Evolutionary conservation across 2,329 filamentous ascomycete species (phyloP).

Genomic region (Piedraia hortae): DNA sequence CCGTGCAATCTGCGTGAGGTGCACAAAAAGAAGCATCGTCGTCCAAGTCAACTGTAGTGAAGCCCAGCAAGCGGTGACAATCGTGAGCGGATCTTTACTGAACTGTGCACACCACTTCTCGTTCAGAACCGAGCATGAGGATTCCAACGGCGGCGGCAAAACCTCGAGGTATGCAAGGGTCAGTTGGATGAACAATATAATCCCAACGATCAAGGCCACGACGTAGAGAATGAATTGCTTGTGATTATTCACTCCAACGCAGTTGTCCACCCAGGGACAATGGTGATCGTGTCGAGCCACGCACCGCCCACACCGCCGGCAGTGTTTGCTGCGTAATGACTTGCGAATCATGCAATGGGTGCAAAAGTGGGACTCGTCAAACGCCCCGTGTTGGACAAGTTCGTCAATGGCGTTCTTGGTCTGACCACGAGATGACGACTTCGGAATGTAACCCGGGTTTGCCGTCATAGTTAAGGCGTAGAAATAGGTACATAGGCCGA

Average conservation of each 20-base stretch:
- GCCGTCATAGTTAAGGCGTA: constrained; percentile 63
- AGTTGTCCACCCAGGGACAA: constrained; percentile 95
- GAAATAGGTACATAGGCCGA: constrained; percentile 50
- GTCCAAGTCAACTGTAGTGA: constrained; percentile 79
- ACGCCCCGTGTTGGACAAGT: constrained; percentile 60
- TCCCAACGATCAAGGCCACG: constrained; percentile 45
- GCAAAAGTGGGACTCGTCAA: constrained; percentile 85
- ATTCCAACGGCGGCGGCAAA: constrained; percentile 2
- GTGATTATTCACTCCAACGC: constrained; percentile 83
- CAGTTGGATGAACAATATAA: constrained; percentile 43
- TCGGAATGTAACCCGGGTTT: constrained; percentile 83
- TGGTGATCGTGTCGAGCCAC: constrained; percentile 95
- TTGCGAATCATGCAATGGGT: constrained; percentile 82
- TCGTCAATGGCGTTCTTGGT: constrained; percentile 77
- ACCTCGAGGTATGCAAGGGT: constrained; percentile 20
- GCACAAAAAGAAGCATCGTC: constrained; percentile 84
- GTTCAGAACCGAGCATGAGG: constrained; percentile 47
- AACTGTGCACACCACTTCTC: constrained; percentile 45
- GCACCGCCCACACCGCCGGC: constrained; percentile 68
- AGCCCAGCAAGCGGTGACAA: constrained; percentile 54
- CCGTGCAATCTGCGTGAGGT: constrained; percentile 71
- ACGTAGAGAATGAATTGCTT: constrained; percentile 88
- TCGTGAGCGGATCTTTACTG: constrained; percentile 59
- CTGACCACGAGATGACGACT: constrained; percentile 63
- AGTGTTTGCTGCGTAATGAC: constrained; percentile 86